Evolutionary conservation across 345 rosid species (phyloP), one percentile per base, ranked within the genome.

Genomic region (Hibiscus syriacus): DNA sequence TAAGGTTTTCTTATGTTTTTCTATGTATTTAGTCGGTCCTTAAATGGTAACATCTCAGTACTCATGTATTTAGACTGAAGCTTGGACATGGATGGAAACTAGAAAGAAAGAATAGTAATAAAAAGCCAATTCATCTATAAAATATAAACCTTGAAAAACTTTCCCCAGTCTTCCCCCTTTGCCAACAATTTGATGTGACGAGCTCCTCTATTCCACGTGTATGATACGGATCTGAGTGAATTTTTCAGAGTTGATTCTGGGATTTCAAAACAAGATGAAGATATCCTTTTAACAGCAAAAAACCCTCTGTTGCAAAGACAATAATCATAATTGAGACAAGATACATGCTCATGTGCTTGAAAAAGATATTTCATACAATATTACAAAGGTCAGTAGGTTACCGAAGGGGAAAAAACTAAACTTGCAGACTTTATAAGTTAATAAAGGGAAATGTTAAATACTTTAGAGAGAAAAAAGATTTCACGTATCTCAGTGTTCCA

Each of bases 131-230:
- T 56, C 25, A 32, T 57, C 14, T 3, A 57, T 2, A 38, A 8
- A 62, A 70, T 70, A 38, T 46, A n/a, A 81, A 87, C 89, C 97
- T 80, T 82, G 56, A 84, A 74, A 85, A 87, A 84, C 68, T 70
- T 77, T 53, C 48, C 73, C 93, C 96, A 88, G 57, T 84, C 88
- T 73, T 75, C 84, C 77, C 93, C 97, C 71, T 66, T 77, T 60
- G 80, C 86, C 73, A 90, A 73, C 32, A 75, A 69, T 76, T 70
- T 77, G 17, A 82, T 60, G 50, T 45, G 70, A 26, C 57, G 49
- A 54, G 71, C 71, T 45, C 81, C 83, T 27, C 72, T 72, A 73
- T 90, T 92, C 98, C 97, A 92, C 23, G 68, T 54, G 67, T 52
- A 74, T 34, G 79, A 80, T 11, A 86, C 56, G 58, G 74, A 73